Base-by-base conservation (phyloP, 1,284 basidiomycete genomes). In the Puccinia brachypodii region DNA sequence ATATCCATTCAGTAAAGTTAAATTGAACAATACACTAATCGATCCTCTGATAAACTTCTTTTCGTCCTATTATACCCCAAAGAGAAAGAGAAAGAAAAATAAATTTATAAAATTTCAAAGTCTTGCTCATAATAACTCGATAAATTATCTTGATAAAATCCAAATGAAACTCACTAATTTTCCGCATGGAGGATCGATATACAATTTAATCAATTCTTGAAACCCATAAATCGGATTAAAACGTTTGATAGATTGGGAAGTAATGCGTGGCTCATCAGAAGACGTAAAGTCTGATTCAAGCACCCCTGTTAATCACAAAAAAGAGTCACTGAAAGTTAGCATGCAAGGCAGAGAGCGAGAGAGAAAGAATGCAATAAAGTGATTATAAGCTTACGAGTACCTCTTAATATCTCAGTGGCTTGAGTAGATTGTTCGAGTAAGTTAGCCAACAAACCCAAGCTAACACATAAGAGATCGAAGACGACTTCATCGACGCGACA, bases 391-490 rank as follows among this genome's bases (percentile, higher is more conserved):
- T 16, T 1, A 78, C 76, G 33, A 69, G 64, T 50, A 47, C 50
- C 50, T 68, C 53, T 78, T 8, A 78, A 38, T 40, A 78, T 66
- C n/a, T 58, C 47, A 7, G 62, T 66, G 44, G 62, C 76, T n/a
- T 60, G 31, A 22, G 77, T 40, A 1, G 53, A 72, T 60, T 72
- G 66, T 28, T 79, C 77, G 8, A 79, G 44, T 33, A 79, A 68
- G 56, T 79, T 79, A 31, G 68, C 77, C 53, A 79, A 50, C 53
- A 79, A 44, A 14, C 77, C 77, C 25, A 79, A 68, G 22, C 33
- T 44, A 25, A 79, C 77, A 72, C 77, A 79, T 8, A 79, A 25
- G 3, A 79, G 40, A 72, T 79, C 77, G 25, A 79, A 79, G 14
- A 79, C 68, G 22, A 79, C 68, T 25, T 79, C 77, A 42, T 71